Evolutionary conservation across 2,329 filamentous ascomycete genomes (phyloP).

Genomic region (Sclerotinia minor): DNA sequence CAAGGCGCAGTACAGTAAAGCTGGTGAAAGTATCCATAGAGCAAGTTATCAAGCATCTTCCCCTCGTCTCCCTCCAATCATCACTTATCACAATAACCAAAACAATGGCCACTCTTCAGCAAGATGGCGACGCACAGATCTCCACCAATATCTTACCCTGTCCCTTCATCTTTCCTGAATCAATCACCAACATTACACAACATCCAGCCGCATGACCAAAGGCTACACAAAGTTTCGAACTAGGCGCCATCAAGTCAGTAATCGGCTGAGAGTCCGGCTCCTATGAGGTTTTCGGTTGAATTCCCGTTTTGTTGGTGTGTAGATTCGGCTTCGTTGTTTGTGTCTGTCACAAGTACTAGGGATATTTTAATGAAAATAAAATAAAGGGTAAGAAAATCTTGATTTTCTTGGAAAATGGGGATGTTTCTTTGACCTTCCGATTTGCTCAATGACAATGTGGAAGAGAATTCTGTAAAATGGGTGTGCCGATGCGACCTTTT

Average conservation of each 20-base stretch:
- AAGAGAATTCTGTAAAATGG: background rate
- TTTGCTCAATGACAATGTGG: background rate
- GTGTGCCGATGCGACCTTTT: background rate
- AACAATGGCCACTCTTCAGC: slow-evolving; percentile 15
- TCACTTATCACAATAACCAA: background rate
- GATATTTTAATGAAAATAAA: background rate
- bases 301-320: slow-evolving; percentile 17
- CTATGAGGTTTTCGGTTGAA: slow-evolving; percentile 5
- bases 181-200: slow-evolving; percentile 10
- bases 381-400: background rate
- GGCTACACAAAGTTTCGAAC: slow-evolving; percentile 19
- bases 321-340: background rate
- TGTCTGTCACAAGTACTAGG: background rate
- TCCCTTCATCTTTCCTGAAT: slow-evolving; percentile 8
- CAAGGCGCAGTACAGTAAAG: background rate
- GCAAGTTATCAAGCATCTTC: background rate
- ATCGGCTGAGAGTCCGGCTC: slow-evolving; percentile 10
- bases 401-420: background rate
- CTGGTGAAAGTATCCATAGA: slow-evolving; percentile 1
- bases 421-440: background rate
- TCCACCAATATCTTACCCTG: slow-evolving; percentile 19
- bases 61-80: background rate
- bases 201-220: slow-evolving; percentile 20
- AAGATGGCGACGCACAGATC: slow-evolving; percentile 26
- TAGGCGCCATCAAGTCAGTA: background rate